Evolutionary conservation across 164 flowering plant genomes (phyloP).

Genomic region (Vitis riparia): DNA sequence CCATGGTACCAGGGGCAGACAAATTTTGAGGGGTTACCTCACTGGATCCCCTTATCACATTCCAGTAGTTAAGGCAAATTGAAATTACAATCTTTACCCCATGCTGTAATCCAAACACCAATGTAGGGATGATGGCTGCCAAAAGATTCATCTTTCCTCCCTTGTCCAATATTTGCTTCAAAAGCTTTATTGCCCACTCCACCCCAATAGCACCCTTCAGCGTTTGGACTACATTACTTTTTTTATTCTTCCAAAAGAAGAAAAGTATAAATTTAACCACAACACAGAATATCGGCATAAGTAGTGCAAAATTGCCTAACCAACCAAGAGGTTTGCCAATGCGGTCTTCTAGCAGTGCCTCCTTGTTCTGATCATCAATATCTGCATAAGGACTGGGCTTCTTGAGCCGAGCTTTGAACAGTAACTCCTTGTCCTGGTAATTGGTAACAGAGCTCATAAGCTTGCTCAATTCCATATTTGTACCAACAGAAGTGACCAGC

Average conservation of each 20-base stretch:
- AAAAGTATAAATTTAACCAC: too few relatives aligned
- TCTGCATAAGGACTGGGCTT: slow-evolving; percentile 7
- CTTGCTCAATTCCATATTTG: neutral
- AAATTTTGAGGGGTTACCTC: slow-evolving; percentile 7
- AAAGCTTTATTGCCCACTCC: neutral
- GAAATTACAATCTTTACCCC: slow-evolving; percentile 20
- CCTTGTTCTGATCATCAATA: neutral
- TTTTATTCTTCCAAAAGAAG: too few relatives aligned
- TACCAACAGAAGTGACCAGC: slow-evolving; percentile 9
- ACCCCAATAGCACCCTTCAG: neutral
- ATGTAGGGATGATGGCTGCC: slow-evolving; percentile 1
- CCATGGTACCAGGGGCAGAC: slow-evolving; percentile 20
- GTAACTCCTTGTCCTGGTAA: neutral
- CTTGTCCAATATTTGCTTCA: slow-evolving; percentile 11
- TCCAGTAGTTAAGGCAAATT: slow-evolving; percentile 16
- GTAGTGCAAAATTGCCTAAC: too few relatives aligned
- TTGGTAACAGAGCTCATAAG: neutral
- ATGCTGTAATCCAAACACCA: slow-evolving; percentile 22
- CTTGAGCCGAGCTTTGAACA: slow-evolving; percentile 5
- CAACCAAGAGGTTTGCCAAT: too few relatives aligned
- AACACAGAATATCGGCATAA: too few relatives aligned
- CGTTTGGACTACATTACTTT: too few relatives aligned
- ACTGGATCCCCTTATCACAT: neutral
- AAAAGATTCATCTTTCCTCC: slow-evolving; percentile 10
- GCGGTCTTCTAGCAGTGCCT: too few relatives aligned